Conservation (phyloP, 495 filamentous ascomycete genomes). For the Chaetomium cochliodes region DNA sequence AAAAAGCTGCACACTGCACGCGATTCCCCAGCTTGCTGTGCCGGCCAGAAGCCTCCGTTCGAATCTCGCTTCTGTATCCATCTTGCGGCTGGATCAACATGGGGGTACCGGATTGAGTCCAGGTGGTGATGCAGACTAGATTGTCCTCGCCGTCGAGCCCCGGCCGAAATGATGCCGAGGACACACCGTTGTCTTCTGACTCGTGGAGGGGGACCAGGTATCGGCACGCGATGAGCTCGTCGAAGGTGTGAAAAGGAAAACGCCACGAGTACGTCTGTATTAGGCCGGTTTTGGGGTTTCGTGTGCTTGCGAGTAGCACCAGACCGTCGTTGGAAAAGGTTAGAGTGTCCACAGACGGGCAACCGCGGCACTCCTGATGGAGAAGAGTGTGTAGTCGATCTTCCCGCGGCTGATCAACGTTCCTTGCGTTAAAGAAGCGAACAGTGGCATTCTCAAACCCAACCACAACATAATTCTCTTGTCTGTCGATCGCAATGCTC, state of each 20-base stretch:
- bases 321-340: constrained; percentile 41
- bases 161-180: constrained; percentile 35
- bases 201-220: constrained; percentile 40
- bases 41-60: constrained; percentile 26
- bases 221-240: constrained; percentile 36
- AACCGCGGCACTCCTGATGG: constrained; percentile 35
- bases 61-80: constrained; percentile 36
- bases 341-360: constrained; percentile 38
- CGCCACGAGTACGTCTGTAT: constrained; percentile 38
- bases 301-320: constrained; percentile 37
- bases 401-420: constrained; percentile 36
- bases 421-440: constrained; percentile 37
- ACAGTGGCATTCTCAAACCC: constrained; percentile 41
- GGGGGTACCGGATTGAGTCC: constrained; percentile 41
- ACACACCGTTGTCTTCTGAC: constrained; percentile 40
- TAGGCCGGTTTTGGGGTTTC: constrained; percentile 33
- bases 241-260: constrained; percentile 36
- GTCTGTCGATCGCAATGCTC: constrained; percentile 36
- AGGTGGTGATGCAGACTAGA: constrained; percentile 39
- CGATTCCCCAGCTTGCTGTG: constrained; percentile 36
- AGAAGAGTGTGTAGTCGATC: constrained; percentile 34
- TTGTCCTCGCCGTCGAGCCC: constrained; percentile 30
- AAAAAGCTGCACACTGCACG: constrained; percentile 40
- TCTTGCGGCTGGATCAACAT: constrained; percentile 39
- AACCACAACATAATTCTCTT: constrained; percentile 39